phyloP scores from a whole-genome alignment of 208 protist species.

The Leishmania martiniquensis region DNA sequence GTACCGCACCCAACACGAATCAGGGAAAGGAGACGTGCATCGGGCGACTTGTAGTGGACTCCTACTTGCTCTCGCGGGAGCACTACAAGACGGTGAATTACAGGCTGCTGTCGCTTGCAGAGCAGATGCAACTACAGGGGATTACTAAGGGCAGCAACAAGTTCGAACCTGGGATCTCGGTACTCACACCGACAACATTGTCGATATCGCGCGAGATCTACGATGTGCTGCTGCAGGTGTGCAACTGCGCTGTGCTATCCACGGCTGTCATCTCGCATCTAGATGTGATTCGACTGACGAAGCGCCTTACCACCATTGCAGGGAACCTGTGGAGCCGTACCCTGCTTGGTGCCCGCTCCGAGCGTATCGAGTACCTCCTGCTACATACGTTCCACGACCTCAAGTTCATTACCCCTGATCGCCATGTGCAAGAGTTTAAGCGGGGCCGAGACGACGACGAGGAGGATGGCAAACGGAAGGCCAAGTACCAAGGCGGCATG shows the following conservation, averaged over 20 bases:
- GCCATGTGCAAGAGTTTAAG: conserved; percentile 75
- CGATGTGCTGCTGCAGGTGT: conserved; percentile 63
- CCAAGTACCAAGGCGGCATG: conserved; percentile 94
- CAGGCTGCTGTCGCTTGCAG: conserved; percentile 77
- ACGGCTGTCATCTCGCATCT: conserved; percentile 93
- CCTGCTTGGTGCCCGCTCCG: conserved; percentile 94
- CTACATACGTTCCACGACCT: conserved; percentile 96
- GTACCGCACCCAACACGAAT: conserved; percentile 17
- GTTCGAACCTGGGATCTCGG: conserved; percentile 68
- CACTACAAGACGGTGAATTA: conserved; percentile 94
- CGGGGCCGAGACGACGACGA: conserved; percentile 66
- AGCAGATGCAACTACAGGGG: conserved; percentile 76
- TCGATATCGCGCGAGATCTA: conserved; percentile 55
- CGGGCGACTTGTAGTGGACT: conserved; percentile 96
- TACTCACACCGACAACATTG: conserved; percentile 57
- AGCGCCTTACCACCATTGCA: conserved; percentile 96
- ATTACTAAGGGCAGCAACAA: conserved; percentile 53
- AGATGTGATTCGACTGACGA: conserved; percentile 97
- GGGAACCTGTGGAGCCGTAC: conserved; percentile 97
- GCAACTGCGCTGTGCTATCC: conserved; percentile 82
- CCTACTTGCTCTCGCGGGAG: conserved; percentile 93
- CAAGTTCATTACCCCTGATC: conserved; percentile 97
- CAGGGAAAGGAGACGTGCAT: conserved; percentile 88
- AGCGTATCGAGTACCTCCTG: conserved; percentile 99
- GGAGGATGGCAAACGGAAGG: conserved; percentile 81